A percentile compares a stretch with the other conserved stretches of the same genome.
phyloP scores from a whole-genome alignment of 495 filamentous ascomycete genomes.

The Penicillium egyptiacum region DNA sequence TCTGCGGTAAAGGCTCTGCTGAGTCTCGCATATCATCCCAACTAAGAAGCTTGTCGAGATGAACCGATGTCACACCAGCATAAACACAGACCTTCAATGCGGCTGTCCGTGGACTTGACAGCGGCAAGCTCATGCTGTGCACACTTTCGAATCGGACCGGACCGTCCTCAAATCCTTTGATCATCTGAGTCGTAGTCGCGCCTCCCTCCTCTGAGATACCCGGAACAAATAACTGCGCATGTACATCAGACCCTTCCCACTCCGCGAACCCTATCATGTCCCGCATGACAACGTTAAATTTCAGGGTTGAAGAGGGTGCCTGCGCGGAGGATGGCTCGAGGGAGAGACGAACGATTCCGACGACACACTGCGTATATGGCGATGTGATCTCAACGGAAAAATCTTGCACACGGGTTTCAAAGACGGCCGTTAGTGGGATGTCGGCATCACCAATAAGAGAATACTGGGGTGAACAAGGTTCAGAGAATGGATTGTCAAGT shows the following conservation, averaged over 20 bases:
- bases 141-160: conserved; percentile 94
- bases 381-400: conserved; percentile 87
- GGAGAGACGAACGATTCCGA: conserved; percentile 87
- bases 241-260: conserved; percentile 91
- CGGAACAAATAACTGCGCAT: conserved; percentile 93
- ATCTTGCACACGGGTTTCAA: conserved; percentile 92
- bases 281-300: conserved; percentile 99
- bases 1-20: conserved; percentile 48
- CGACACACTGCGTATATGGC: conserved; percentile 84
- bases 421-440: conserved; percentile 89
- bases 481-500: conserved; percentile 74
- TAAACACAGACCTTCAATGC: conserved; percentile 89
- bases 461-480: conserved; percentile 85
- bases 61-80: conserved; percentile 86
- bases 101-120: conserved; percentile 71
- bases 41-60: conserved; percentile 94
- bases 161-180: conserved; percentile 92
- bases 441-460: conserved; percentile 92
- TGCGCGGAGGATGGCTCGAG: conserved; percentile 92
- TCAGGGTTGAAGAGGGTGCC: conserved; percentile 86
- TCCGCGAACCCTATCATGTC: conserved; percentile 96
- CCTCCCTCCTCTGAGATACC: conserved; percentile 91
- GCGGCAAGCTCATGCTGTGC: conserved; percentile 97
- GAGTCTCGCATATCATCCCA: conserved; percentile 97
- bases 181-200: conserved; percentile 90